Evolutionary conservation across 805 yeast species (phyloP).

Genomic region (Saccharomycopsis sp.): DNA sequence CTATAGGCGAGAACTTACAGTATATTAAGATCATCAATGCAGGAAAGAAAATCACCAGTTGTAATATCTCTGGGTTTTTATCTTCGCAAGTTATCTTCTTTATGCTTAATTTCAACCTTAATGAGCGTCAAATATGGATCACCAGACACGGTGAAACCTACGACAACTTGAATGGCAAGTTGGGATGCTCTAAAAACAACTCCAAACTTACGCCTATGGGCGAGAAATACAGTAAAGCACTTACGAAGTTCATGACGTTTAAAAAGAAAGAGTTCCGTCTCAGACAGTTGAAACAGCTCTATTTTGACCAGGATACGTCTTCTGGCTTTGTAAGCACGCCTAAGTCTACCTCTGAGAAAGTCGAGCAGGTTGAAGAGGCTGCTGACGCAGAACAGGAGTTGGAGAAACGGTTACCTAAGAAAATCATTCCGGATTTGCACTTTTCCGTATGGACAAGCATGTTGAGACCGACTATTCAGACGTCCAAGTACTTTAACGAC

Average conservation of each 20-base stretch:
- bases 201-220: constrained; percentile 78
- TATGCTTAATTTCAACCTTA: constrained; percentile 78
- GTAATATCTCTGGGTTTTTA: constrained; percentile 66
- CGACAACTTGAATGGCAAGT: constrained; percentile 76
- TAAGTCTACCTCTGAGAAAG: too few species aligned
- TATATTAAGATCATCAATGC: constrained; percentile 60
- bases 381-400: too few species aligned
- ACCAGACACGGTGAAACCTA: constrained; percentile 91
- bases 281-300: constrained; percentile 50
- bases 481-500: constrained; percentile 72
- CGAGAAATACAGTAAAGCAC: constrained; percentile 58
- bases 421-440: constrained; percentile 56
- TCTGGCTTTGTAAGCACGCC: too few species aligned
- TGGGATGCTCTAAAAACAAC: constrained; percentile 66
- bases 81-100: constrained; percentile 93
- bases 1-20: constrained; percentile 37
- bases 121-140: constrained; percentile 90
- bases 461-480: constrained; percentile 70
- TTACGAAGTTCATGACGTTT: constrained; percentile 64
- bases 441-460: constrained; percentile 93
- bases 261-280: constrained; percentile 66
- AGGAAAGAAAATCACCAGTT: constrained; percentile 57
- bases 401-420: too few species aligned
- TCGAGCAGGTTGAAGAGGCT: background rate
- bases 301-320: constrained; percentile 30